Conservation (phyloP, 208 protist species). For the Paratrypanosoma confusum region DNA sequence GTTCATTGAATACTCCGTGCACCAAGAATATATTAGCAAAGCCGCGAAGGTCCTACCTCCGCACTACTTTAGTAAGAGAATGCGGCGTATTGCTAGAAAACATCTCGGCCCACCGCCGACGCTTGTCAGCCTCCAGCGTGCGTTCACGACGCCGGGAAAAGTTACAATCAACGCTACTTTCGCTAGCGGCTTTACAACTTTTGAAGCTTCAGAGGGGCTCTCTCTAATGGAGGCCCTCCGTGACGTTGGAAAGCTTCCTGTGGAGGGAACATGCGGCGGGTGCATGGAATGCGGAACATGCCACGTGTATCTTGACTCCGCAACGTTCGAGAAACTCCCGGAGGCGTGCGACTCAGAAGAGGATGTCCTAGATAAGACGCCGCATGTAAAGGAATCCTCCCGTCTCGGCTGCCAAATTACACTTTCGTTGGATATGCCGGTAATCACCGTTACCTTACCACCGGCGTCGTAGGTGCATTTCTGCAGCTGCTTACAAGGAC, state of each 20-base stretch:
- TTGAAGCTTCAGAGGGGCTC: slow-evolving; percentile 11
- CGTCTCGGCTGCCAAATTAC: slow-evolving; percentile 50
- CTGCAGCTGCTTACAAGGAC: too few species aligned
- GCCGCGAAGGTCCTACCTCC: too few species aligned
- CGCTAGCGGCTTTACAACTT: not conserved
- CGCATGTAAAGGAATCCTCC: slow-evolving; percentile 19
- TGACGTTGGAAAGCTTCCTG: slow-evolving; percentile 53
- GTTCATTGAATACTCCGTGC: too few species aligned
- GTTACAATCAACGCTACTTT: slow-evolving; percentile 2
- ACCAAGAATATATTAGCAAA: too few species aligned
- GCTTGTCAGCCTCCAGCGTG: too few species aligned
- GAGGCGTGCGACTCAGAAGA: slow-evolving; percentile 53
- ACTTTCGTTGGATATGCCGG: slow-evolving; percentile 23
- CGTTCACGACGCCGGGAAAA: slow-evolving; percentile 7
- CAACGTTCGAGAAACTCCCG: slow-evolving; percentile 48
- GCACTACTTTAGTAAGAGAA: too few species aligned
- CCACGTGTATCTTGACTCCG: slow-evolving; percentile 62
- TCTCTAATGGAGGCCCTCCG: slow-evolving; percentile 56
- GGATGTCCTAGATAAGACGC: slow-evolving; percentile 38
- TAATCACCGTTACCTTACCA: slow-evolving; percentile 16
- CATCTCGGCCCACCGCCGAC: too few species aligned
- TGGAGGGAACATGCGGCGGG: slow-evolving; percentile 76
- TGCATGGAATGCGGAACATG: slow-evolving; percentile 83
- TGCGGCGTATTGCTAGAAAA: too few species aligned
- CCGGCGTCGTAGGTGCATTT: too few species aligned